Evolutionary conservation across 2,329 filamentous ascomycete species (phyloP), one percentile per base, ranked within the genome.

Genomic region (Xylariaceae sp.): DNA sequence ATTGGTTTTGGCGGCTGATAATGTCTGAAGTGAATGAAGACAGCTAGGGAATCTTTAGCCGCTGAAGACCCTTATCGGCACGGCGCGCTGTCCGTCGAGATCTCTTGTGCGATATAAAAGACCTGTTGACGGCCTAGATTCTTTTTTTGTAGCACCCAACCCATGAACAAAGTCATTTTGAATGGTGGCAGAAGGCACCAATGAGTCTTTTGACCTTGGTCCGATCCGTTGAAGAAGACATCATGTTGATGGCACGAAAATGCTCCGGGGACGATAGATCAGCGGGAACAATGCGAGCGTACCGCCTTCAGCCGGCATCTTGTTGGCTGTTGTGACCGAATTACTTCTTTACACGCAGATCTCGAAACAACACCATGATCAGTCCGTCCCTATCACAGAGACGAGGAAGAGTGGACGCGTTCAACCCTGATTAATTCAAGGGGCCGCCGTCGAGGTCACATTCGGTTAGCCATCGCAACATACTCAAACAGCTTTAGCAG

Each of bases 161-260:
- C 13, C 42, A n/a, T n/a, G 2, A 45, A 30, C 23, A 30, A 5
- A 5, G 23, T 30, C 23, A 30, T 30, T 13, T n/a, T n/a, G 10
- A 15, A 45, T 11, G 13, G 11, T 15, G 13, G 9, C 10, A n/a
- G 42, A 45, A 13, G 13, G 9, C 13, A n/a, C 13, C 67, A 17
- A 76, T 63, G 13, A 75, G 64, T 42, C 75, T 69, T 47, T 48
- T 57, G 23, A 59, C 59, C 34, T 56, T 52, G 8, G 45, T 48
- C 52, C 35, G 52, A 10, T 47, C 30, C n/a, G 57, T 62, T 17
- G 53, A 59, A 5, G 9, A n/a, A 5, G 9, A n/a, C 6, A 37
- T 23, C 51, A 18, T 48, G 37, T 47, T 15, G 44, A 51, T 51
- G 13, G 34, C 6, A 35, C 30, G 30, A 49, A 17, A 9, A 8